Conservation (phyloP, 331 rosid genomes). For the Stylosanthes scabra region DNA sequence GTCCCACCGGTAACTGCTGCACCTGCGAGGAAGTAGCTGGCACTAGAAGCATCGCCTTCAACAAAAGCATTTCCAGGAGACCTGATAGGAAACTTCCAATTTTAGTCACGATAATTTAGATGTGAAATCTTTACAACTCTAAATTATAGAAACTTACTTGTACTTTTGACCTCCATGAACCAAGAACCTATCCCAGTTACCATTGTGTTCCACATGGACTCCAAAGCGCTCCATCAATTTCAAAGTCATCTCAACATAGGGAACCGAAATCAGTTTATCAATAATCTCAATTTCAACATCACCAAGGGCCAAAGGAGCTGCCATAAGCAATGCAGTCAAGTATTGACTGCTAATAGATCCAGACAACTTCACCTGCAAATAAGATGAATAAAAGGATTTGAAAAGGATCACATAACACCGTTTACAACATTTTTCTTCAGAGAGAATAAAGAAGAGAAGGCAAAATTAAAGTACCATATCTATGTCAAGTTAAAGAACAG, state of each 20-base stretch:
- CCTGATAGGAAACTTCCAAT: conserved; percentile 52
- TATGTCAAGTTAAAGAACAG: conserved; percentile 1
- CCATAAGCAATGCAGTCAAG: conserved; percentile 93
- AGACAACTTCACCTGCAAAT: conserved; percentile 83
- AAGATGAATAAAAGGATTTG: conserved; percentile 22
- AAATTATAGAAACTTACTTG: conserved; percentile 70
- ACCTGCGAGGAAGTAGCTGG: conserved; percentile 99
- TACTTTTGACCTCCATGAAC: conserved; percentile 94
- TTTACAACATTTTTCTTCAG: not conserved
- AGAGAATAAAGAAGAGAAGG: conserved; percentile 25
- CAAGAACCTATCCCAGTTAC: conserved; percentile 82
- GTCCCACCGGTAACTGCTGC: conserved; percentile 99
- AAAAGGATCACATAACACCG: conserved; percentile 32
- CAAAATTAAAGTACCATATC: not conserved
- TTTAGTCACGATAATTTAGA: conserved; percentile 31
- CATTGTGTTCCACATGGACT: conserved; percentile 75
- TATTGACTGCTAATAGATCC: conserved; percentile 96
- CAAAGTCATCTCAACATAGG: conserved; percentile 96
- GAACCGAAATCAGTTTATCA: conserved; percentile 89
- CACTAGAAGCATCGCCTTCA: conserved; percentile 99
- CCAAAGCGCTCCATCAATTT: conserved; percentile 99
- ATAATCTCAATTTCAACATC: conserved; percentile 90
- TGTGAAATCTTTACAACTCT: conserved; percentile 23
- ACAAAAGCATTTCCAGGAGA: conserved; percentile 95
- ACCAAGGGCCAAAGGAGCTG: conserved; percentile 91